Base-by-base conservation (phyloP, 1,139 yeast genomes). In the Saccharomyces hybrid region DNA sequence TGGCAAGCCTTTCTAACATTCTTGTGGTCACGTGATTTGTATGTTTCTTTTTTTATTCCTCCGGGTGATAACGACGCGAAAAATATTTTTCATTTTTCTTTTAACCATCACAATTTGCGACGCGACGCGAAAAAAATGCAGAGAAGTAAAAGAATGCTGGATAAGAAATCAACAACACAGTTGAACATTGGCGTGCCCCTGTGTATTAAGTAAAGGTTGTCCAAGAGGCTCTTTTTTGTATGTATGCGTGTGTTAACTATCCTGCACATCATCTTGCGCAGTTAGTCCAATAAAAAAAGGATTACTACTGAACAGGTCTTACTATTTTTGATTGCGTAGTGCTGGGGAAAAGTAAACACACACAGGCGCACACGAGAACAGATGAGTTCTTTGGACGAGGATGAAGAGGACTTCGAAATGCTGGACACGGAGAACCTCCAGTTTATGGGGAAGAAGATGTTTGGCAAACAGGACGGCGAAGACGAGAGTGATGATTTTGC, bases 321-420 rank as follows among this genome's bases (percentile, higher is more conserved):
- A 9, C 7, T 38, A 38, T 4, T 38, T 20, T 16, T 16, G 26
- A 8, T 14, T 16, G 44, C 11, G 44, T 20, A 38, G 44, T 38
- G 44, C 44, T 38, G 44, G 44, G 41, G 44, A 38, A 38, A 38
- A 38, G 44, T 38, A 38, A 38, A 38, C 44, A 38, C 20, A 38
- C 13, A 38, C 44, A 32, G 38, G 44, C 25, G 25, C 44, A 38
- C 44, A 38, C n/a, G 26, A 38, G 44, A 38, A 38, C 11, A 20
- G 20, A 38, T 38, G 44, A 38, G 44, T 20, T 38, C 44, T 38
- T 38, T 38, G 44, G 44, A 38, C 25, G 44, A 38, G 26, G 44
- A 38, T 38, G 44, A 38, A 20, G 44, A 38, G n/a, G 44, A 38
- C 25, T 38, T 38, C 25, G 44, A 38, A 38, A 38, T 38, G 44